Evolutionary conservation across 2,329 filamentous ascomycete genomes (phyloP), one percentile per base, ranked within the genome.

Genomic region (Myrmaecium sp.): DNA sequence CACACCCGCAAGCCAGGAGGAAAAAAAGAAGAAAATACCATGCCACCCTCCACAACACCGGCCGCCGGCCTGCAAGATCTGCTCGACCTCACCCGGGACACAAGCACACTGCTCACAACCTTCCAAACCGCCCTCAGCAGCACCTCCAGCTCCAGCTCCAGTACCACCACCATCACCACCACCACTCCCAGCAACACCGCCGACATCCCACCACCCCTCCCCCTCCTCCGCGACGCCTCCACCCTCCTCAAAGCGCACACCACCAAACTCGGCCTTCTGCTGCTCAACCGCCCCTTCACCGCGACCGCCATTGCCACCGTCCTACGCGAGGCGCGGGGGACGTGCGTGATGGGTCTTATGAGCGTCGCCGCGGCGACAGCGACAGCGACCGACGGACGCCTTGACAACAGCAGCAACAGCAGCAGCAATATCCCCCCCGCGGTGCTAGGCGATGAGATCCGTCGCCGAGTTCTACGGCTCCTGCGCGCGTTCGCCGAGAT

Each of bases 271-370:
- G 86, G 80, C 0, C 72, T 94, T 1, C 66, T 95, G 8, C 68
- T 89, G 2, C 77, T 91, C 42, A 93, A 80, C 42, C 67, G 80
- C 11, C 84, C 86, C 1, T 91, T 92, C 38, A 89, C 83, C 0
- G 73, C 80, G 0, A 72, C 74, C 1, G 84, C 81, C 4, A 62
- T 92, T 17, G 56, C 54, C 6, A 72, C 65, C 14, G 70, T 91
- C 9, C 56, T 94, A 4, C 63, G 68, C 17, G 72, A 83, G 31
- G 62, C 92, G n/a, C 64, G 74, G 13, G 62, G 68, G 8, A 72
- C 71, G 0, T 70, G 79, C n/a, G 60, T 92, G 0, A 77, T 80
- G 0, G 78, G 70, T 3, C 60, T 91, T 14, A 70, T 80, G 23
- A 73, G 74, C 1, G 74, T 76, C 0, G 68, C 73, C 1, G 45